Percentiles rank a stretch among this genome's conserved stretches.
Conservation (phyloP, 345 rosid genomes). For the Bruguiera sexangula region DNA sequence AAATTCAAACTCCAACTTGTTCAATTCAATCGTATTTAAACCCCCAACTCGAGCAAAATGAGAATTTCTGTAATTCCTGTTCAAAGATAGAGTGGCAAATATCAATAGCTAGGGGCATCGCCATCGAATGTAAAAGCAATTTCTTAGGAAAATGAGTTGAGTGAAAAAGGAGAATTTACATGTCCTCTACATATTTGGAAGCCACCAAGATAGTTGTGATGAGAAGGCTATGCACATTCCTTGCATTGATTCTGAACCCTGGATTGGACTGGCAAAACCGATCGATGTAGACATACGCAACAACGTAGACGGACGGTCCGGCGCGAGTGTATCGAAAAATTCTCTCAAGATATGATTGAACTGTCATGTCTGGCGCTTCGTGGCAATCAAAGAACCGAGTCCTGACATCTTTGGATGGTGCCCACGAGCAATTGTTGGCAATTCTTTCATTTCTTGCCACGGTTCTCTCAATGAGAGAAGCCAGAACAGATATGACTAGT, state of each 20-base stretch:
- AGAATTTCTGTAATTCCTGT: conserved; percentile 81
- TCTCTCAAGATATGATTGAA: conserved; percentile 78
- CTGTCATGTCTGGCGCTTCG: conserved; percentile 77
- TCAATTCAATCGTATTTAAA: conserved; percentile 57
- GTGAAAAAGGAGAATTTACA: conserved; percentile 44
- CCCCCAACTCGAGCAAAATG: conserved; percentile 87
- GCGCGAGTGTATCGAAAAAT: conserved; percentile 76
- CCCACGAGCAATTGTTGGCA: conserved; percentile 35
- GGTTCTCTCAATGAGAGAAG: conserved; percentile 71
- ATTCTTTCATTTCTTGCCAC: conserved; percentile 67
- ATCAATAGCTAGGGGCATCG: neutral
- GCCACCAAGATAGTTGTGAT: conserved; percentile 86
- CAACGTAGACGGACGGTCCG: conserved; percentile 84
- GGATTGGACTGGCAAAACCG: conserved; percentile 77
- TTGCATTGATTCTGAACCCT: conserved; percentile 56
- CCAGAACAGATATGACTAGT: conserved; percentile 71
- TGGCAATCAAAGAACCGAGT: conserved; percentile 61
- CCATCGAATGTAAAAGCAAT: neutral
- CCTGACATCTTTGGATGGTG: conserved; percentile 30
- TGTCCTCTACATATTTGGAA: conserved; percentile 85
- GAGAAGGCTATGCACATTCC: conserved; percentile 77
- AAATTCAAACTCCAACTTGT: conserved; percentile 72
- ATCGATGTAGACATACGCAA: conserved; percentile 83
- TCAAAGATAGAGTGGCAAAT: neutral
- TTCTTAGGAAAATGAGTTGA: neutral